Conservation (phyloP, 2,329 filamentous ascomycete genomes). For the Xylariaceae sp. region DNA sequence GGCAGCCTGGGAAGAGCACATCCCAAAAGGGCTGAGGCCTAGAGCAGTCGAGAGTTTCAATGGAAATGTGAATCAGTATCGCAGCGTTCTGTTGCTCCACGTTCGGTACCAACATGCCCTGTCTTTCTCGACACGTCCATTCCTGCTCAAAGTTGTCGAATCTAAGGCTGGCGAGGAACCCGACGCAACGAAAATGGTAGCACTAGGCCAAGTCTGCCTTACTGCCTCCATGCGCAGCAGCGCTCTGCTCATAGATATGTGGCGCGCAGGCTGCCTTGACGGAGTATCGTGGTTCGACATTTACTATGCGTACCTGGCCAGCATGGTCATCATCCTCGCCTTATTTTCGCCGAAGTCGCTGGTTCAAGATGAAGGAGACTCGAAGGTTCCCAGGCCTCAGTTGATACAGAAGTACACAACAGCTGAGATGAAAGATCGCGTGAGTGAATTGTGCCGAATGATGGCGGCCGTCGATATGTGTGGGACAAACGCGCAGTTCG, state of each 20-base stretch:
- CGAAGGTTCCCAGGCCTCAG: conserved; percentile 5
- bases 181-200: conserved; percentile 21
- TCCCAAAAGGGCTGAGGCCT: conserved; percentile 23
- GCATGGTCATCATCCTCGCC: conserved; percentile 27
- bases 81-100: conserved; percentile 31
- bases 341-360: conserved; percentile 23
- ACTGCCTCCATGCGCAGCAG: conserved; percentile 29
- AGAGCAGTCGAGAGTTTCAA: conserved; percentile 9
- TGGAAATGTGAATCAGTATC: conserved; percentile 22
- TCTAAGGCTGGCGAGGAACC: conserved; percentile 9
- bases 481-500: conserved; percentile 31
- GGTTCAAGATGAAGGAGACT: conserved; percentile 10
- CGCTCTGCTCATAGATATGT: conserved; percentile 21
- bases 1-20: conserved; percentile 21
- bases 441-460: conserved; percentile 24
- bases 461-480: conserved; percentile 30
- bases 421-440: conserved; percentile 21
- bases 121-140: conserved; percentile 33
- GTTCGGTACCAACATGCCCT: conserved; percentile 34
- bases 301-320: conserved; percentile 28
- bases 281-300: conserved; percentile 30
- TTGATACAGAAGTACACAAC: conserved; percentile 20
- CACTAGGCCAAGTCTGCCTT: conserved; percentile 23
- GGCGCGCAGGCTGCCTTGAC: conserved; percentile 25
- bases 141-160: conserved; percentile 29